A percentile compares a stretch with the other conserved stretches of the same genome.
Evolutionary conservation across 495 filamentous ascomycete species (phyloP).

Genomic region (Penicillium angulare): DNA sequence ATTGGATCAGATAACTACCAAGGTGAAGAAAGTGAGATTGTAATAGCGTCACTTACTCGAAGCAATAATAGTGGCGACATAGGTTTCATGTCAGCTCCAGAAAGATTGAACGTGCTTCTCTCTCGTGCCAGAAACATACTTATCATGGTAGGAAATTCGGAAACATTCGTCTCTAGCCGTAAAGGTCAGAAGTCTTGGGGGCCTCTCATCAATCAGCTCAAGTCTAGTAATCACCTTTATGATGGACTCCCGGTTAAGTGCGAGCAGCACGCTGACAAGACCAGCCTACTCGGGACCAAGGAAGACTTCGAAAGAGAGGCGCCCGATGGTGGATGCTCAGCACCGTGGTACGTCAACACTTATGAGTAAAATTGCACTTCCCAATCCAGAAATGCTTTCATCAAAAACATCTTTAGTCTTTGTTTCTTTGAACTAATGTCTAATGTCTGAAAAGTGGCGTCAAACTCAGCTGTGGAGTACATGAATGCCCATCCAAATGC

Average conservation of each 20-base stretch:
- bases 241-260: conserved; percentile 71
- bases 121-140: conserved; percentile 73
- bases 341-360: conserved; percentile 57
- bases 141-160: conserved; percentile 76
- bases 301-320: conserved; percentile 59
- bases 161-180: conserved; percentile 58
- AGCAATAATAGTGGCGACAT: conserved; percentile 61
- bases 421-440: too few species aligned
- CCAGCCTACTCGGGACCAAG: conserved; percentile 38
- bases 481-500: conserved; percentile 60
- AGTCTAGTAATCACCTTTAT: conserved; percentile 53
- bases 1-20: conserved; percentile 77
- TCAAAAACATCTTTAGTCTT: too few species aligned
- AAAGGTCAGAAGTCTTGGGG: conserved; percentile 61
- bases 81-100: conserved; percentile 71
- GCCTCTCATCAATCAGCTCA: conserved; percentile 58
- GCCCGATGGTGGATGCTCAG: conserved; percentile 72
- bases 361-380: too few species aligned
- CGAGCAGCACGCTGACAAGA: conserved; percentile 59
- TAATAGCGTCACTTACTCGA: conserved; percentile 74
- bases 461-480: conserved; percentile 58
- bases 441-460: conserved; percentile 54
- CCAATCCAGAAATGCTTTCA: too few species aligned
- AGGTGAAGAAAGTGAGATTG: conserved; percentile 76
- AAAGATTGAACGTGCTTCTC: conserved; percentile 79